Percentiles rank a stretch among this genome's conserved stretches.
These are phyloP conservation scores for Botrytis cinerea DNA, from an alignment of 2,329 filamentous ascomycete species.

Conservation along the genomic window DNA sequence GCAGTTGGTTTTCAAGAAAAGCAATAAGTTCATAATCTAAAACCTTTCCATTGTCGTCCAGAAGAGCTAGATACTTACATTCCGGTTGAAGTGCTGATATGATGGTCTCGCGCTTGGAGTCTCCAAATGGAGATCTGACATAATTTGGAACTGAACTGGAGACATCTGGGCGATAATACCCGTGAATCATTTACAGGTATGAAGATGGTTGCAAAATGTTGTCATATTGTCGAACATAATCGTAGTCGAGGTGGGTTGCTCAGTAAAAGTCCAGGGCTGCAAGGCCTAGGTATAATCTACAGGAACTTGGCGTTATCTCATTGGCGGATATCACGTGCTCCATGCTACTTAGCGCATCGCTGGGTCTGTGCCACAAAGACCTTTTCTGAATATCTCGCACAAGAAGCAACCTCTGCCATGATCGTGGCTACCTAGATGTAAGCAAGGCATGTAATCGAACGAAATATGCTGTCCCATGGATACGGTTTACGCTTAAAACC, in stretches of 20 bases:
- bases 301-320: background rate
- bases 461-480: background rate
- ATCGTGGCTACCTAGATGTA: constrained; percentile 18
- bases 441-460: background rate
- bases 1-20: constrained; percentile 21
- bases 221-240: background rate
- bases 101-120: constrained; percentile 26
- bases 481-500: background rate
- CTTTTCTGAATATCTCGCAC: background rate
- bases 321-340: background rate
- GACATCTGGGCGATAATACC: constrained; percentile 20
- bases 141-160: constrained; percentile 26
- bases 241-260: background rate
- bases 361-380: background rate
- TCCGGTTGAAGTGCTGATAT: constrained; percentile 26
- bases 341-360: background rate
- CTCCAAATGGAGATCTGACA: constrained; percentile 30
- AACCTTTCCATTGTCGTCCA: constrained; percentile 25
- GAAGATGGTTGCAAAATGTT: background rate
- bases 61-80: constrained; percentile 25
- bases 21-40: constrained; percentile 15
- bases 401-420: background rate
- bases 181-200: background rate
- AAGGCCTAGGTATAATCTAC: background rate
- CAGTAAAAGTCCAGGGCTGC: background rate